Base-by-base conservation (phyloP, 2,329 filamentous ascomycete genomes). In the Alternaria arbusti region DNA sequence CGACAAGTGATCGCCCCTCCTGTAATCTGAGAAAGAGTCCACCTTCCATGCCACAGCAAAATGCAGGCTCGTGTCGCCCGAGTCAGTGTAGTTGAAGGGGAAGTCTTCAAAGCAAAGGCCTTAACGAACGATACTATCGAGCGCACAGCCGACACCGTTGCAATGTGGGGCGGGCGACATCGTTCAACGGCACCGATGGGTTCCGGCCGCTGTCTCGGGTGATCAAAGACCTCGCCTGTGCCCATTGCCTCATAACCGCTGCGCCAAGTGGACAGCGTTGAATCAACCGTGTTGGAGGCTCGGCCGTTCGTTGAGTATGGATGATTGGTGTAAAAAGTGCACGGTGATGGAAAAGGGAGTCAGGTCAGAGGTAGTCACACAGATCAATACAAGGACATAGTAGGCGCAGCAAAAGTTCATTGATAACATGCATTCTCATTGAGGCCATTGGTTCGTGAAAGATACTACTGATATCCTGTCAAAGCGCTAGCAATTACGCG, bases 361-460 rank as follows among this genome's bases (percentile, higher is more conserved):
- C 11, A 22, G 8, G 15, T n/a, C 10, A 23, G 28, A 51, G 6
- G 1, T 23, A 3, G 12, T 36, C n/a, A 32, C 2, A n/a, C 10
- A 23, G 49, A 3, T 36, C 44, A 40, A 30, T 51, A 23, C 28
- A 13, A 36, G 28, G 28, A 20, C 9, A 20, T 25, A 6, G 13
- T 40, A 11, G 36, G 9, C 36, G 36, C 28, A 59, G 20, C 17
- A n/a, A 13, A 49, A 15, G 17, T 25, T 25, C 52, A 54, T 65
- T 54, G 30, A 52, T 56, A 28, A 58, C 36, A 64, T 64, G 54
- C 59, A 63, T 63, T 67, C 59, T 67, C 62, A 67, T 63, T 62
- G 32, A 58, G 25, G 26, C 49, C 30, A 50, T 40, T 57, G 44
- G 26, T 28, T 62, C 54, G 44, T 64, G 17, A 57, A 54, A 32